phyloP scores from a whole-genome alignment of 73 alveolate genomes.

The Diophrys sp. region DNA sequence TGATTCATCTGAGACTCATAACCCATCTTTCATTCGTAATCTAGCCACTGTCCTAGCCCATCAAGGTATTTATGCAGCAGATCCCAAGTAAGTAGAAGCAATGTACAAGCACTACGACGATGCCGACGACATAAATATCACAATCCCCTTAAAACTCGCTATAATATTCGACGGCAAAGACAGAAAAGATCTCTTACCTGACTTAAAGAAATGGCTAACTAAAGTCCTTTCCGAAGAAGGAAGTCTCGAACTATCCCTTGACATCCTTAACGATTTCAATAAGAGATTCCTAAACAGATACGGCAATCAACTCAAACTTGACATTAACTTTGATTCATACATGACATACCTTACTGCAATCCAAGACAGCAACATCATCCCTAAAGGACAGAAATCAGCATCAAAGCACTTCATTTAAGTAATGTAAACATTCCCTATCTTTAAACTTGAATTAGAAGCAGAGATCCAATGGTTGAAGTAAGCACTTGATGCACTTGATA shows the following conservation, averaged over 20 bases:
- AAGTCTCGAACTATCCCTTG: background rate
- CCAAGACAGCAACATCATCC: background rate
- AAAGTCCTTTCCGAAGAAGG: no score
- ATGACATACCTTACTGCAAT: background rate
- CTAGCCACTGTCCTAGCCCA: background rate
- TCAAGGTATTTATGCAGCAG: background rate
- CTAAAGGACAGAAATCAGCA: background rate
- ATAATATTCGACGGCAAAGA: background rate
- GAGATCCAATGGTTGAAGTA: background rate
- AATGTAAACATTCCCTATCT: background rate
- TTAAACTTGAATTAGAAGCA: background rate
- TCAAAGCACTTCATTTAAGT: background rate
- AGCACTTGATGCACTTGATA: background rate
- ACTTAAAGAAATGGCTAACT: background rate
- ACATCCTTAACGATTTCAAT: background rate
- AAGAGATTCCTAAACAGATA: background rate
- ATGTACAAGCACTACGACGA: background rate
- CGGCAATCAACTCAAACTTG: background rate
- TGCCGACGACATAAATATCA: no score
- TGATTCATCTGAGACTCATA: background rate
- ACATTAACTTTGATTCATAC: background rate
- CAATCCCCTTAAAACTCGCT: background rate
- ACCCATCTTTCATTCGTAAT: background rate
- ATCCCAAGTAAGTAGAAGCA: background rate
- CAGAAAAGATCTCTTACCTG: background rate